Evolutionary conservation across 2,329 filamentous ascomycete genomes (phyloP).

Genomic region (Lachnum nothofagi): DNA sequence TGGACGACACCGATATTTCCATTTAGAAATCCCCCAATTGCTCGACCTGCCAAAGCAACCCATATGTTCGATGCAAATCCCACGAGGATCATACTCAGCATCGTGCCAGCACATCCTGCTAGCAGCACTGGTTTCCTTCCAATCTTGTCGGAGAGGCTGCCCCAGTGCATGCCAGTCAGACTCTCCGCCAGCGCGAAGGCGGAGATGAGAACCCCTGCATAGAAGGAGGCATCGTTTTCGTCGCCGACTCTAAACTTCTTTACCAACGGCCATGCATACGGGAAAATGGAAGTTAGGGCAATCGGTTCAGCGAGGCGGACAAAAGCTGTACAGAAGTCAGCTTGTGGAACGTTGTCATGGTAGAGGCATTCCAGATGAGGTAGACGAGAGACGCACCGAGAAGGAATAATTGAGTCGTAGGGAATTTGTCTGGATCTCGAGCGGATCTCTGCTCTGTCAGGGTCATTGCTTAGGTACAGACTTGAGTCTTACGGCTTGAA

Average conservation of each 20-base stretch:
- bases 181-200: conserved; percentile 80
- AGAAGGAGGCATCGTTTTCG: conserved; percentile 74
- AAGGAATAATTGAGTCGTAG: conserved; percentile 74
- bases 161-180: conserved; percentile 84
- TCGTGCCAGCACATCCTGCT: conserved; percentile 74
- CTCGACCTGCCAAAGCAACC: conserved; percentile 71
- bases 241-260: conserved; percentile 69
- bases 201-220: conserved; percentile 81
- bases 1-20: conserved; percentile 82
- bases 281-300: conserved; percentile 87
- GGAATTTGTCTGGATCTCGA: conserved; percentile 69
- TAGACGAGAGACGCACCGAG: conserved; percentile 56
- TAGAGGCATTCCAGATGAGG: background rate
- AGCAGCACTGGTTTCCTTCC: conserved; percentile 83
- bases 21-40: conserved; percentile 76
- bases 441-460: conserved; percentile 31
- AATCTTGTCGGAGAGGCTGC: conserved; percentile 71
- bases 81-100: conserved; percentile 76
- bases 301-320: conserved; percentile 90
- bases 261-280: conserved; percentile 82
- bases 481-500: conserved; percentile 23
- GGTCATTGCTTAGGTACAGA: conserved; percentile 22
- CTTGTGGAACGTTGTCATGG: background rate
- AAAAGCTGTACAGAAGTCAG: conserved; percentile 56
- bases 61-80: conserved; percentile 80